Evolutionary conservation across 495 filamentous ascomycete species (phyloP), one percentile per base, ranked within the genome.

Genomic region (Trichoderma erinaceum): DNA sequence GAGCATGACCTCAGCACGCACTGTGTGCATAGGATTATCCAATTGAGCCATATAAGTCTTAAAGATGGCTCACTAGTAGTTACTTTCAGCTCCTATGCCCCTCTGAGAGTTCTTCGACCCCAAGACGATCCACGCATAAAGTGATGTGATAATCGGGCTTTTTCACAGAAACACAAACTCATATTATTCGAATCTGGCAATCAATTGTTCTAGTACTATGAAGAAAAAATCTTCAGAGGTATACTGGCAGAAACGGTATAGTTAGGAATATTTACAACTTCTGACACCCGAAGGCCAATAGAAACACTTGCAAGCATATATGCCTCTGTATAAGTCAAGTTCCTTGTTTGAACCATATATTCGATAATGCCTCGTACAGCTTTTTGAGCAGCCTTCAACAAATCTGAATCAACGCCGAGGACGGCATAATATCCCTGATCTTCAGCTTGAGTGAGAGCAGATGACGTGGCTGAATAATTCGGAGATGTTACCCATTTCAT

Each of bases 291-390:
- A 32, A 85, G 71, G 69, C 81, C 78, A 0, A 74, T 80, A 27
- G 78, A 80, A 52, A 83, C 80, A 70, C 78, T 81, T n/a, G 76
- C 73, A 43, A 85, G 70, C 65, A 85, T 83, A 73, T 85, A 85
- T 4, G 77, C 79, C 66, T 85, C 82, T 41, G 73, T 75, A 35
- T 78, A 75, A 11, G 70, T 76, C 43, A 84, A 72, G 11, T 79
- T 78, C 72, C 79, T 82, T 52, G 78, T 79, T 23, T 70, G 74
- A 6, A 80, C 73, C 41, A 84, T 71, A 81, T 81, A 84, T 48
- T 77, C 73, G 35, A 84, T 77, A 64, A 82, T 69, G 46, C 75
- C 78, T 10, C 78, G 76, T 12, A 78, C 71, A 3, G 82, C 81
- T 68, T 77, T 80, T 67, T 76, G 77, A 35, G 78, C 77, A 23